Evolutionary conservation across 306 rosid species (phyloP).

Genomic region (Quercus mongolica): DNA sequence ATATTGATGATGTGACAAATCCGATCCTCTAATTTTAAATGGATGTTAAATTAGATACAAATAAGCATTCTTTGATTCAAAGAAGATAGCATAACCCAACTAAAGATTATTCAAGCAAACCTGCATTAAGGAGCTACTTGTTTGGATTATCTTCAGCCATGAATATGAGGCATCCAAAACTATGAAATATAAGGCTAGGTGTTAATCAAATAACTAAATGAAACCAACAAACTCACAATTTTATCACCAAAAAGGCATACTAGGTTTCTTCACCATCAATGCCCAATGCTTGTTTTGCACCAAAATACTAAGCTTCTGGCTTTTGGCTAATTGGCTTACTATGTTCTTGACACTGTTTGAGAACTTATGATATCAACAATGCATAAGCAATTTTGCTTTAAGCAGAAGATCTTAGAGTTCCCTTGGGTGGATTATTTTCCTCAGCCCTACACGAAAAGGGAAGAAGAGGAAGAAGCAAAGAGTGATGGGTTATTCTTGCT

Average conservation of each 20-base stretch:
- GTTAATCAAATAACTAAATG: neutral
- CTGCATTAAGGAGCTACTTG: no score
- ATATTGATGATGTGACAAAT: no score
- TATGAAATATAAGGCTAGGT: neutral
- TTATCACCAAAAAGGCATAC: neutral
- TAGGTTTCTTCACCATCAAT: conserved; percentile 1
- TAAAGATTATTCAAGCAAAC: no score
- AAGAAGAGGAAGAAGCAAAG: conserved; percentile 2
- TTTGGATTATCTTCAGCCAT: neutral
- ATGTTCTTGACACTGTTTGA: neutral
- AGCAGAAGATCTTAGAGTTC: conserved; percentile 22
- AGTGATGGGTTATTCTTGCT: neutral
- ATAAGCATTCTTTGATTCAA: no score
- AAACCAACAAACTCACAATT: neutral
- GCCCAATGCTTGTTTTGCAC: neutral
- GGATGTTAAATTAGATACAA: no score
- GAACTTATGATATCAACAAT: neutral
- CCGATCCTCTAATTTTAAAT: no score
- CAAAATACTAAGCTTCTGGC: neutral
- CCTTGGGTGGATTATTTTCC: conserved; percentile 6
- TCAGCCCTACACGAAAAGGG: neutral
- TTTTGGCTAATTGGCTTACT: neutral
- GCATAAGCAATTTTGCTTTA: conserved; percentile 23
- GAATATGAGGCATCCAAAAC: neutral
- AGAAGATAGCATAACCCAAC: no score